Evolutionary conservation across 2,329 filamentous ascomycete species (phyloP).

Genomic region (Ophiostoma sp.): DNA sequence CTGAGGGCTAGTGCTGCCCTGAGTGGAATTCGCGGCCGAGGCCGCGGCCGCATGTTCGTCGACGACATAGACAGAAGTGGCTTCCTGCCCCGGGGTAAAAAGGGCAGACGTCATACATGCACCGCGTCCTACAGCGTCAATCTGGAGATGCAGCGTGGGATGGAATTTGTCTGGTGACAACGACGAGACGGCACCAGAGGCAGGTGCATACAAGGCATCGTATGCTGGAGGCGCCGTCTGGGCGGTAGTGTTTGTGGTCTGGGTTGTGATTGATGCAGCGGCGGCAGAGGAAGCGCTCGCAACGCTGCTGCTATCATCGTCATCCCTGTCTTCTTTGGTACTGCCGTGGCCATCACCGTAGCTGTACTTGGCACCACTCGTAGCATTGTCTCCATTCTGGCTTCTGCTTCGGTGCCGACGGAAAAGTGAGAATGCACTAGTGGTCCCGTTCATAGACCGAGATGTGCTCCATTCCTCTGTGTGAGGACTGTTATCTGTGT

Average conservation of each 20-base stretch:
- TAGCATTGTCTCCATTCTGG: neutral
- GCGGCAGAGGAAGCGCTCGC: neutral
- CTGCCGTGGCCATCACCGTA: neutral
- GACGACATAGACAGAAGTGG: neutral
- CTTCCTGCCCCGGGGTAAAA: neutral
- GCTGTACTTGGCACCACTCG: neutral
- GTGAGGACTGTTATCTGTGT: neutral
- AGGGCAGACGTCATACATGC: neutral
- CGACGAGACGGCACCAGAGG: neutral
- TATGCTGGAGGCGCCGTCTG: conserved; percentile 24
- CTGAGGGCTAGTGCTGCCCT: neutral
- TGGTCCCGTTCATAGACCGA: neutral
- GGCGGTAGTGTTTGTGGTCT: neutral
- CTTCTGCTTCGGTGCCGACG: neutral
- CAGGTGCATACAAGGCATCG: conserved; percentile 20
- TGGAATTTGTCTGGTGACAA: conserved; percentile 12
- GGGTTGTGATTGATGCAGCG: neutral
- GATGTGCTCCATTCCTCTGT: neutral
- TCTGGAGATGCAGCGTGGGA: conserved; percentile 40
- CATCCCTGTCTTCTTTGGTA: neutral
- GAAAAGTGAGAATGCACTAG: neutral
- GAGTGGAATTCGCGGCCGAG: conserved; percentile 28
- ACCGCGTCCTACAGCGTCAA: conserved; percentile 34
- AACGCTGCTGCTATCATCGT: neutral
- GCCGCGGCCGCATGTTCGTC: conserved; percentile 36